Conservation (phyloP, 2,329 filamentous ascomycete species). For the Aspergillus costaricaensis region DNA sequence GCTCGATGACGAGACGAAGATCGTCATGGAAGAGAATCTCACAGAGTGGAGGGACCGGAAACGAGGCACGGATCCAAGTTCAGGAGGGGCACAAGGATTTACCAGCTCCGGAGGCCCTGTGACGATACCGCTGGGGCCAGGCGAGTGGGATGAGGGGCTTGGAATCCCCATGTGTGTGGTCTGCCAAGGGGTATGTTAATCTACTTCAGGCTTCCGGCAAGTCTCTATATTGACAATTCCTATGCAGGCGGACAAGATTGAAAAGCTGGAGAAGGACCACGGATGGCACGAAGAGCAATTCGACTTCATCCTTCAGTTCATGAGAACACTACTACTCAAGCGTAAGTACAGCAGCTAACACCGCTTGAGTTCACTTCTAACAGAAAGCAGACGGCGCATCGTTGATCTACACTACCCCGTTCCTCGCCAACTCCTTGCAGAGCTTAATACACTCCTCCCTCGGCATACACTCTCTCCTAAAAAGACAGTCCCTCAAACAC, state of each 20-base stretch:
- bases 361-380: conserved; percentile 15
- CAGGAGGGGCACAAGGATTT: conserved; percentile 56
- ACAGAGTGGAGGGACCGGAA: conserved; percentile 75
- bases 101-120: conserved; percentile 66
- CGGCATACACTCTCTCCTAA: conserved; percentile 80
- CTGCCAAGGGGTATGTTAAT: conserved; percentile 77
- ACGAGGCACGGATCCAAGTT: conserved; percentile 61
- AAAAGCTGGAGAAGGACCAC: conserved; percentile 82
- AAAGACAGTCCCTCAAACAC: conserved; percentile 76
- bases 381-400: conserved; percentile 69
- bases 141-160: conserved; percentile 89
- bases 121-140: conserved; percentile 76
- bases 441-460: conserved; percentile 81
- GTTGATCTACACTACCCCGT: conserved; percentile 80
- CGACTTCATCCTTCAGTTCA: conserved; percentile 89
- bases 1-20: conserved; percentile 73
- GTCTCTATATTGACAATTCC: conserved; percentile 20
- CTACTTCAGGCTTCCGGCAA: not conserved
- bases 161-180: conserved; percentile 88
- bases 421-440: conserved; percentile 73
- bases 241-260: conserved; percentile 78
- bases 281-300: conserved; percentile 97
- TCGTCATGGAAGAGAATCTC: conserved; percentile 85
- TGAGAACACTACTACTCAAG: conserved; percentile 85
- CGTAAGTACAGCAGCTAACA: conserved; percentile 56